phyloP scores from a whole-genome alignment of 768 basidiomycete genomes.

The Piloderma croceum region DNA sequence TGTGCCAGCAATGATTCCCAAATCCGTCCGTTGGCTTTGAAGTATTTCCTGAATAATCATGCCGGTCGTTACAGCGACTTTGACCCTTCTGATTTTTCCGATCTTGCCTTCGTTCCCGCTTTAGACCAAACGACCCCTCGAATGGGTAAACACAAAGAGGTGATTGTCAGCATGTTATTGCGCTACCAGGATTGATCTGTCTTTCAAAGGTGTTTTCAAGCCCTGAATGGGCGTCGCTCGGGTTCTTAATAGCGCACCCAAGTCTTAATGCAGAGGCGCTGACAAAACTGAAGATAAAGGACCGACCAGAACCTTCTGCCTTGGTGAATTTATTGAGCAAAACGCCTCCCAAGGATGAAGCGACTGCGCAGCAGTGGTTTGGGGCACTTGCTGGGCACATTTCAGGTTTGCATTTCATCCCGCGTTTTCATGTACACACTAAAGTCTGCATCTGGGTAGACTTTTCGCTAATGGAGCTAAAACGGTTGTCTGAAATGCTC shows the following conservation, averaged over 20 bases:
- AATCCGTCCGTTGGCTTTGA: constrained; percentile 58
- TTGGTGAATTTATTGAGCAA: constrained; percentile 55
- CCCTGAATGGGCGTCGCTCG: constrained; percentile 64
- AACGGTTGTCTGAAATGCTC: constrained; percentile 46
- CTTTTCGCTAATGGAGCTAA: constrained; percentile 52
- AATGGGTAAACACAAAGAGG: constrained; percentile 63
- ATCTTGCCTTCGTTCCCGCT: constrained; percentile 78
- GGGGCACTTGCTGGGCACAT: constrained; percentile 58
- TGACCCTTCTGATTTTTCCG: constrained; percentile 45
- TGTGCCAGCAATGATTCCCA: constrained; percentile 52
- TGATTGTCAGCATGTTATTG: constrained; percentile 22
- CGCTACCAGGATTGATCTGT: neutral
- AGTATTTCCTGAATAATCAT: constrained; percentile 78
- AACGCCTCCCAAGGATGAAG: constrained; percentile 51
- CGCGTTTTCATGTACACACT: constrained; percentile 1
- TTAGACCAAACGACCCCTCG: constrained; percentile 43
- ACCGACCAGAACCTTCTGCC: constrained; percentile 60
- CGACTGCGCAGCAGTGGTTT: constrained; percentile 62
- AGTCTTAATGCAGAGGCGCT: constrained; percentile 45
- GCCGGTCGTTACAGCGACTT: constrained; percentile 55
- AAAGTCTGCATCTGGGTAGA: constrained; percentile 31
- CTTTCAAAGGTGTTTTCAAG: constrained; percentile 60
- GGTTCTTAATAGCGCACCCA: constrained; percentile 65
- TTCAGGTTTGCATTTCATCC: constrained; percentile 39
- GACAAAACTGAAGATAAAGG: constrained; percentile 59